Conservation (phyloP, 1,284 basidiomycete genomes). For the Heterobasidion irregulare region DNA sequence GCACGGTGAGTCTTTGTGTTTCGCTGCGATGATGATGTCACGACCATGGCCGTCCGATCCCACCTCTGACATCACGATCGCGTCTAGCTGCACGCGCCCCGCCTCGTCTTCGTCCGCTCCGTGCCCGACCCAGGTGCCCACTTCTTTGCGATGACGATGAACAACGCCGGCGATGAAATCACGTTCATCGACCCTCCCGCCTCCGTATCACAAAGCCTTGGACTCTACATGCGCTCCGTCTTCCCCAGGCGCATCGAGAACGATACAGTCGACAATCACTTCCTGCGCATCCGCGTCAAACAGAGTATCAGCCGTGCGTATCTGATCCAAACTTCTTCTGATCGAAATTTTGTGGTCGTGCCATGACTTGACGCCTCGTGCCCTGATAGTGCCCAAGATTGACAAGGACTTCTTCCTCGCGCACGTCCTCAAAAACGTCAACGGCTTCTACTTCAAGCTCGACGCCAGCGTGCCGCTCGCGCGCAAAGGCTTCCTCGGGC, state of each 20-base stretch:
- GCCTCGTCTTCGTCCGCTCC: conserved; percentile 47
- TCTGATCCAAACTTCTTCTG: no score
- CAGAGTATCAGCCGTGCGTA: conserved; percentile 20
- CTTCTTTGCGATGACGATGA: conserved; percentile 58
- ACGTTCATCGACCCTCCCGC: conserved; percentile 51
- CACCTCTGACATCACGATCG: neutral
- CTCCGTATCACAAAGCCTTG: conserved; percentile 17
- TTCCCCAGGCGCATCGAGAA: conserved; percentile 43
- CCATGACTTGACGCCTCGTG: conserved; percentile 1
- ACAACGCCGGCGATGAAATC: conserved; percentile 43
- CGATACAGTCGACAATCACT: conserved; percentile 37
- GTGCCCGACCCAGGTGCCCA: conserved; percentile 35
- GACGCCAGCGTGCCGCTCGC: conserved; percentile 39
- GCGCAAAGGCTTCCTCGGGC: conserved; percentile 27
- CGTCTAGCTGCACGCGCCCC: conserved; percentile 37
- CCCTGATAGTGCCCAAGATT: conserved; percentile 22
- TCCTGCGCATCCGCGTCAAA: conserved; percentile 34
- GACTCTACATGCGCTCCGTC: conserved; percentile 17
- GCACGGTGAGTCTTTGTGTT: conserved; percentile 31
- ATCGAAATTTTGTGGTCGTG: no score
- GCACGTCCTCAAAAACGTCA: conserved; percentile 33
- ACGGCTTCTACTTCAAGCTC: conserved; percentile 31
- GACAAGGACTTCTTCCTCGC: conserved; percentile 33
- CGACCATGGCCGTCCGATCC: conserved; percentile 3
- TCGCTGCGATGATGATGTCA: neutral